These are phyloP conservation scores for Colletotrichum sp. DNA, from an alignment of 2,329 filamentous ascomycete species.

Conservation along the genomic window DNA sequence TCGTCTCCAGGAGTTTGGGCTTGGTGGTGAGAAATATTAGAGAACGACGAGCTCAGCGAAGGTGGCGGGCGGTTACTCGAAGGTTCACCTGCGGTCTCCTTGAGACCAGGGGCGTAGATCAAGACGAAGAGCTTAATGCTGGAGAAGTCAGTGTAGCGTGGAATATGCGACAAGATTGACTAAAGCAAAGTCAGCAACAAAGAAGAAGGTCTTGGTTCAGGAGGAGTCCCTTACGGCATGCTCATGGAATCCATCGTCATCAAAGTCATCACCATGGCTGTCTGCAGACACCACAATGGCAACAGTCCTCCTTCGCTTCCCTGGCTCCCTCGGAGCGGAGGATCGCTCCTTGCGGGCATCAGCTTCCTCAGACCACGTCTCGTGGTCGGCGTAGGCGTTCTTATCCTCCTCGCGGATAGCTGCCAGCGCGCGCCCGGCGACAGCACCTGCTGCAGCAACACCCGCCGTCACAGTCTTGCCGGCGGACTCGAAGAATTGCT, in stretches of 20 bases:
- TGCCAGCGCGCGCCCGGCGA: slow-evolving; percentile 80
- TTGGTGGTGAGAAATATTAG: slow-evolving; percentile 80
- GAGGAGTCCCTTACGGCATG: slow-evolving; percentile 74
- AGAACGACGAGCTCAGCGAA: slow-evolving; percentile 82
- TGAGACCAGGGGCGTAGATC: slow-evolving; percentile 84
- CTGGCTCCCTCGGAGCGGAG: slow-evolving; percentile 36
- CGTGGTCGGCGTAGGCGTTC: slow-evolving; percentile 82
- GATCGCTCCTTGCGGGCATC: slow-evolving; percentile 65
- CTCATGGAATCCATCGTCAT: slow-evolving; percentile 70
- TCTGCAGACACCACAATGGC: slow-evolving; percentile 89
- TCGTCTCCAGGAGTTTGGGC: slow-evolving; percentile 72
- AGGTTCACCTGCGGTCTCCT: slow-evolving; percentile 65
- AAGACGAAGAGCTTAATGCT: slow-evolving; percentile 83
- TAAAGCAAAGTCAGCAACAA: slow-evolving; percentile 36
- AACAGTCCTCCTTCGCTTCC: slow-evolving; percentile 75
- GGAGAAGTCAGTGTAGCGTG: slow-evolving; percentile 75
- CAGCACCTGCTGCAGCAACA: slow-evolving; percentile 82
- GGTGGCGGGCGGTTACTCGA: slow-evolving; percentile 62
- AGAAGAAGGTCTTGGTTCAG: not conserved
- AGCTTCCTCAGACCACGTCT: slow-evolving; percentile 91
- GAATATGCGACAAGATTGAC: slow-evolving; percentile 90
- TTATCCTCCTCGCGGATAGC: slow-evolving; percentile 86
- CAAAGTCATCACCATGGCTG: slow-evolving; percentile 60
- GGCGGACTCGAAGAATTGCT: slow-evolving; percentile 86
- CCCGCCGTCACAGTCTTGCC: slow-evolving; percentile 82